These are phyloP conservation scores for Naganishia sp. DNA, from an alignment of 1,284 basidiomycete species.

Conservation along the genomic window DNA sequence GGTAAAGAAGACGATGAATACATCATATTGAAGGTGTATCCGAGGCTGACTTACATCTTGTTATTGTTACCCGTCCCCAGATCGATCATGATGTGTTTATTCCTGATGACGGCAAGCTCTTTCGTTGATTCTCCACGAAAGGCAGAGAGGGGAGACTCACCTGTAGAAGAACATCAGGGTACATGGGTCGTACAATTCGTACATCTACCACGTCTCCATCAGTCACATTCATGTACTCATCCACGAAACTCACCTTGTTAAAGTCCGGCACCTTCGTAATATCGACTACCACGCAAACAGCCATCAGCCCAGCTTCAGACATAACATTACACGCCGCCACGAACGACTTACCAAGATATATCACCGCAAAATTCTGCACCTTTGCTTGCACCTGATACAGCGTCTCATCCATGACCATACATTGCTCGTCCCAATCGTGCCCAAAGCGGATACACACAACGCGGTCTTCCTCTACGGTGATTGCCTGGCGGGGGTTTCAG, in stretches of 20 bases:
- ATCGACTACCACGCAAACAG: slow-evolving; percentile 61
- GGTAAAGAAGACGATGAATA: too few species aligned
- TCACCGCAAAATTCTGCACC: slow-evolving; percentile 97
- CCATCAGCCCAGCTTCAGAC: slow-evolving; percentile 20
- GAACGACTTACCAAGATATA: slow-evolving; percentile 67
- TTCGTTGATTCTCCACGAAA: not conserved
- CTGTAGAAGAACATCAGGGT: slow-evolving; percentile 98
- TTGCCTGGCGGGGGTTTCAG: slow-evolving; percentile 63
- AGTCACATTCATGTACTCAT: not conserved
- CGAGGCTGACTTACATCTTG: slow-evolving; percentile 91
- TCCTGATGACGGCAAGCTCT: slow-evolving; percentile 58
- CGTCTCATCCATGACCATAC: slow-evolving; percentile 99
- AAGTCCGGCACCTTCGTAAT: slow-evolving; percentile 98
- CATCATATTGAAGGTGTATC: too few species aligned
- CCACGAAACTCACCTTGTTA: slow-evolving; percentile 72
- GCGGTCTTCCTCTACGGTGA: slow-evolving; percentile 95
- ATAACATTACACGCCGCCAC: not conserved
- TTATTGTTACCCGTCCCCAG: slow-evolving; percentile 99
- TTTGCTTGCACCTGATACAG: slow-evolving; percentile 89
- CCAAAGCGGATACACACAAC: slow-evolving; percentile 95
- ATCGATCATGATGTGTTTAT: slow-evolving; percentile 99
- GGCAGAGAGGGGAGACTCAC: slow-evolving; percentile 56
- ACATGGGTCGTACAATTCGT: slow-evolving; percentile 81
- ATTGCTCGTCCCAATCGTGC: slow-evolving; percentile 90
- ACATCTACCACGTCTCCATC: slow-evolving; percentile 43